These are phyloP conservation scores for Colletotrichum lini DNA, from an alignment of 2,329 filamentous ascomycete species.

Conservation along the genomic window DNA sequence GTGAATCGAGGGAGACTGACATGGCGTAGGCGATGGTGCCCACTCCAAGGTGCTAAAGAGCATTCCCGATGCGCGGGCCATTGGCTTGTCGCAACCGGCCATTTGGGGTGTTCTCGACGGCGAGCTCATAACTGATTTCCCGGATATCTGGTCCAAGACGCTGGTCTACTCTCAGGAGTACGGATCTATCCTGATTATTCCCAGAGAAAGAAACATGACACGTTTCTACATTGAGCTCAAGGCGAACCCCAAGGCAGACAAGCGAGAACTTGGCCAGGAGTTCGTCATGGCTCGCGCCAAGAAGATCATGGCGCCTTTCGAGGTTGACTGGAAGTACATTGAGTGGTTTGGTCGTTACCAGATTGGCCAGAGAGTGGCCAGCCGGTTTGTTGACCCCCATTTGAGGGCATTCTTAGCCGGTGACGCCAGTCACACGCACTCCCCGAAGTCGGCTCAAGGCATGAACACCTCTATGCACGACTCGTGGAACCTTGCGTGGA, in stretches of 20 bases:
- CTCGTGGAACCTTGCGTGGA: slow-evolving; percentile 72
- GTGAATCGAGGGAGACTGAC: slow-evolving; percentile 10
- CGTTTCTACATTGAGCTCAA: slow-evolving; percentile 74
- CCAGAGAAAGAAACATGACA: slow-evolving; percentile 80
- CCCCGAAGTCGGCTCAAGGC: slow-evolving; percentile 79
- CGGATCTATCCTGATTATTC: slow-evolving; percentile 81
- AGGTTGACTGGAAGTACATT: slow-evolving; percentile 70
- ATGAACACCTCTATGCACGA: slow-evolving; percentile 76
- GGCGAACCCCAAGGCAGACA: slow-evolving; percentile 58
- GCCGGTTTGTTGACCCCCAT: slow-evolving; percentile 75
- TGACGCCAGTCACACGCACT: slow-evolving; percentile 81
- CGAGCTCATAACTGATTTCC: slow-evolving; percentile 79
- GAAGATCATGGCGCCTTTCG: slow-evolving; percentile 72
- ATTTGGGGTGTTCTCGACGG: slow-evolving; percentile 82
- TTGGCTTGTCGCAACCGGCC: slow-evolving; percentile 67
- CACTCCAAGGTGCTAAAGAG: slow-evolving; percentile 78
- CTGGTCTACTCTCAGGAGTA: slow-evolving; percentile 76
- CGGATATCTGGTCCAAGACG: slow-evolving; percentile 82
- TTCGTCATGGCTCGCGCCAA: slow-evolving; percentile 79
- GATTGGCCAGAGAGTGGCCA: slow-evolving; percentile 79
- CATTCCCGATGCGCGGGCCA: slow-evolving; percentile 70
- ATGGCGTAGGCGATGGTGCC: slow-evolving; percentile 72
- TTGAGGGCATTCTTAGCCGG: slow-evolving; percentile 77
- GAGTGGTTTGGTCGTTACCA: slow-evolving; percentile 83
- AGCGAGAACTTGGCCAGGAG: slow-evolving; percentile 67